Conservation (phyloP, 2,329 filamentous ascomycete species). For the Ascochyta lentis region DNA sequence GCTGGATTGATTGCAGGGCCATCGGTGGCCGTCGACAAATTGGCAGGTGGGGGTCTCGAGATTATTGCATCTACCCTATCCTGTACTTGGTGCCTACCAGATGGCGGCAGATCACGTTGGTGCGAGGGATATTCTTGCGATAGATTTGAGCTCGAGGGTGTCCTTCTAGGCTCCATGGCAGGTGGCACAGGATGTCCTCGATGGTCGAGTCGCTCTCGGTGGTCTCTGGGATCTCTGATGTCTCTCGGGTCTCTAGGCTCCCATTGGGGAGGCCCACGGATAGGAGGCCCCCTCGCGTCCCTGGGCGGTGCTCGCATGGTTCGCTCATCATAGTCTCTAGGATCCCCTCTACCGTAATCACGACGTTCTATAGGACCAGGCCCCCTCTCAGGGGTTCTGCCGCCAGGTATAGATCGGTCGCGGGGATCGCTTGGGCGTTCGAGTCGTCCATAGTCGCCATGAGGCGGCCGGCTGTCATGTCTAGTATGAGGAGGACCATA, state of each 20-base stretch:
- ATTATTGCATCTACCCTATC: conserved; percentile 33
- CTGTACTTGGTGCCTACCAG: conserved; percentile 23
- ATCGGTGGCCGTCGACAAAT: conserved; percentile 23
- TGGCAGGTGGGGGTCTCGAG: conserved; percentile 25
- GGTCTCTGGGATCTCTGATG: conserved; percentile 36
- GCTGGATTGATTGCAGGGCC: conserved; percentile 51
- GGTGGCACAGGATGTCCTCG: conserved; percentile 32
- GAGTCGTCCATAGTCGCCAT: conserved; percentile 53
- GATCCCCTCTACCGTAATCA: conserved; percentile 40
- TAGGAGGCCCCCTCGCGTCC: conserved; percentile 33
- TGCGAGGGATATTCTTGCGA: conserved; percentile 33
- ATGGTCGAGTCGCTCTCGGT: conserved; percentile 40
- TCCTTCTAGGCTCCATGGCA: conserved; percentile 29
- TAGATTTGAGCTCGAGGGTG: conserved; percentile 31
- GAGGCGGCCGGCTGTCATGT: conserved; percentile 44
- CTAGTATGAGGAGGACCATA: conserved; percentile 35
- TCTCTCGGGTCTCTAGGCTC: conserved; percentile 39
- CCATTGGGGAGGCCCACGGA: conserved; percentile 33
- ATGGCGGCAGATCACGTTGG: conserved; percentile 35
- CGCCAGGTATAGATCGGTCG: conserved; percentile 38
- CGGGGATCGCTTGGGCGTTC: conserved; percentile 53
- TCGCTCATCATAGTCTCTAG: conserved; percentile 47
- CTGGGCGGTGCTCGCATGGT: conserved; percentile 42
- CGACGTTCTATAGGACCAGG: conserved; percentile 37
- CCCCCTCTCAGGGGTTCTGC: conserved; percentile 48